Evolutionary conservation across 2,329 filamentous ascomycete species (phyloP).

Genomic region (Lasiodiplodia hormozganensis): DNA sequence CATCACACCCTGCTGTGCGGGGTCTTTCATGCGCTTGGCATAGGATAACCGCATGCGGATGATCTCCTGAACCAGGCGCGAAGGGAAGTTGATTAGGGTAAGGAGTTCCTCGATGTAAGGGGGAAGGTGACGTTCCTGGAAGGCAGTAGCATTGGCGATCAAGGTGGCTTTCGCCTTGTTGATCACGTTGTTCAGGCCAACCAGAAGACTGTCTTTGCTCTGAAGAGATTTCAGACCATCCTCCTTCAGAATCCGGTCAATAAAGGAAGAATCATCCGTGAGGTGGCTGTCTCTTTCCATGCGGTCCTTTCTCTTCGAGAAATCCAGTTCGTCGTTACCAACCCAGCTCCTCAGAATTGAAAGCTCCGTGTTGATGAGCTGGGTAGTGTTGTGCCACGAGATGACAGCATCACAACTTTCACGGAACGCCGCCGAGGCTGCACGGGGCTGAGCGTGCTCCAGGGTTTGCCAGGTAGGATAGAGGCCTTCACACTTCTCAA

Average conservation of each 20-base stretch:
- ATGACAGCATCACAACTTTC: constrained; percentile 89
- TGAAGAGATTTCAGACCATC: constrained; percentile 92
- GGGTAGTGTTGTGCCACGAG: constrained; percentile 96
- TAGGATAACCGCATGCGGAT: constrained; percentile 91
- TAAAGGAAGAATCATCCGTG: constrained; percentile 88
- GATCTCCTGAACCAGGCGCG: constrained; percentile 93
- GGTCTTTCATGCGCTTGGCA: constrained; percentile 94
- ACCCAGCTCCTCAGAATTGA: constrained; percentile 94
- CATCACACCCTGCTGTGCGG: constrained; percentile 87
- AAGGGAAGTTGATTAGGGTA: constrained; percentile 96
- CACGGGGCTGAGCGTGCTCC: constrained; percentile 75
- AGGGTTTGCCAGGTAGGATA: constrained; percentile 83
- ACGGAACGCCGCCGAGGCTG: constrained; percentile 76
- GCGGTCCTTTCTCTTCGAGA: constrained; percentile 74
- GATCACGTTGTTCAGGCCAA: constrained; percentile 84
- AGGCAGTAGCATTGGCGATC: constrained; percentile 83
- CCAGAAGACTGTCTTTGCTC: constrained; percentile 82
- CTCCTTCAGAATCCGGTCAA: constrained; percentile 94
- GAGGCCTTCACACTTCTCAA: constrained; percentile 84
- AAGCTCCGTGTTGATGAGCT: constrained; percentile 94
- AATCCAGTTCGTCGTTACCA: constrained; percentile 93
- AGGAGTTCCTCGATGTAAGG: constrained; percentile 97
- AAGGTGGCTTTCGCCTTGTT: constrained; percentile 91
- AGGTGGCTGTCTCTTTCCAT: constrained; percentile 75
- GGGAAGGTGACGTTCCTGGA: constrained; percentile 87